Conservation (phyloP, 176 grass and related monocot genomes). For the Puccinellia tenuiflora region DNA sequence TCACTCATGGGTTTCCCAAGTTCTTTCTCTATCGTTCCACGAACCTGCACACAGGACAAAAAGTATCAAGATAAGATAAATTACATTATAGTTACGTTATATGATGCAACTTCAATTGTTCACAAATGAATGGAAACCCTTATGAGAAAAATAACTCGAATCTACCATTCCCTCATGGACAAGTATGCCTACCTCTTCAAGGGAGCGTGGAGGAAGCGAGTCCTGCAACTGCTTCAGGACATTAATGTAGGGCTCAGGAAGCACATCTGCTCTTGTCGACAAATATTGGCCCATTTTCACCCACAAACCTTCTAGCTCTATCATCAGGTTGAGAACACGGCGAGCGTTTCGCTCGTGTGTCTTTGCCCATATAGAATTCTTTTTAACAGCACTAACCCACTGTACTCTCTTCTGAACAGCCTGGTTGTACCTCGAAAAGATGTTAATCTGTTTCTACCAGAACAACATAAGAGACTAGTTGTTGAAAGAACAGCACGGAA, state of each 20-base stretch:
- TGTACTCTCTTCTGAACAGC: conserved; percentile 76
- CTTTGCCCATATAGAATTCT: conserved; percentile 63
- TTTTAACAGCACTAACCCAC: conserved; percentile 62
- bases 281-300: conserved; percentile 97
- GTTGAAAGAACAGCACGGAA: conserved; percentile 9
- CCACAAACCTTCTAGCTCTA: conserved; percentile 92
- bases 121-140: neutral
- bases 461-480: neutral
- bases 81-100: neutral
- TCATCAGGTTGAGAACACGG: conserved; percentile 85
- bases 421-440: conserved; percentile 40
- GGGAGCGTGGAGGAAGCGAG: conserved; percentile 74
- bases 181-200: conserved; percentile 65
- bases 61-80: neutral
- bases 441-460: conserved; percentile 29
- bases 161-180: conserved; percentile 1
- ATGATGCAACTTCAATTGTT: neutral
- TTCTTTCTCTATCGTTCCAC: conserved; percentile 82
- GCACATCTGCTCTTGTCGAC: conserved; percentile 92
- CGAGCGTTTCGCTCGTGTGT: conserved; percentile 81
- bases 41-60: conserved; percentile 49
- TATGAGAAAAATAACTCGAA: neutral
- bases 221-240: conserved; percentile 85
- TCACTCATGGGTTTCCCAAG: conserved; percentile 67
- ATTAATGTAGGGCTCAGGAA: conserved; percentile 88